A percentile compares a stretch with the other conserved stretches of the same genome.
Conservation (phyloP, 164 flowering plant genomes). For the Umbellularia californica region DNA sequence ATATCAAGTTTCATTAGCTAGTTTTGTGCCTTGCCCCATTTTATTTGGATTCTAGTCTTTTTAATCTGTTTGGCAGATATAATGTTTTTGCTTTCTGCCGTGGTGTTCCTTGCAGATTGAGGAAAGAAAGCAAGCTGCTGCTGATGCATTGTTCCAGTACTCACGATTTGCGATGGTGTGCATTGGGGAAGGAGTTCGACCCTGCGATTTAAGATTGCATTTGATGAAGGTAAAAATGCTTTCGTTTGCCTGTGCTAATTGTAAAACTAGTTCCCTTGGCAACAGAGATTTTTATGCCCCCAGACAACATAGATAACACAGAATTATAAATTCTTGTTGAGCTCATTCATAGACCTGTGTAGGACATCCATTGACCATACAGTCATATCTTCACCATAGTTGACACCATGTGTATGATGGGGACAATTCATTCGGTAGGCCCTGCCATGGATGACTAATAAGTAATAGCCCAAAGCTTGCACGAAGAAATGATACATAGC, state of each 20-base stretch:
- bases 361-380: not conserved
- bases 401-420: not conserved
- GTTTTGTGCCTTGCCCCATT: not conserved
- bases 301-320: not conserved
- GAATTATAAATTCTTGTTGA: not conserved
- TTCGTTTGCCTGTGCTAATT: not conserved
- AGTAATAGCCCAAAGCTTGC: not conserved
- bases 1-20: too few relatives aligned
- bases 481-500: not conserved
- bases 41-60: too few relatives aligned
- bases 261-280: not conserved
- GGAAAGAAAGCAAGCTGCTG: constrained; percentile 90
- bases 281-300: too few relatives aligned
- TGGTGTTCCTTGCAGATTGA: constrained; percentile 42
- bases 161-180: constrained; percentile 84
- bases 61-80: not conserved
- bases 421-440: not conserved
- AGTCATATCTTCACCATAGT: not conserved
- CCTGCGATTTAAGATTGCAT: constrained; percentile 86
- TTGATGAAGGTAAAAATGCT: constrained; percentile 78
- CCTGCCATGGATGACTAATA: not conserved
- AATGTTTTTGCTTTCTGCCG: not conserved
- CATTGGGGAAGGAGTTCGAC: constrained; percentile 76
- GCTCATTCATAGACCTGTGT: not conserved
- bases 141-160: constrained; percentile 75